Evolutionary conservation across 2,329 filamentous ascomycete species (phyloP), one percentile per base, ranked within the genome.

Genomic region (Fonsecaea nubica): DNA sequence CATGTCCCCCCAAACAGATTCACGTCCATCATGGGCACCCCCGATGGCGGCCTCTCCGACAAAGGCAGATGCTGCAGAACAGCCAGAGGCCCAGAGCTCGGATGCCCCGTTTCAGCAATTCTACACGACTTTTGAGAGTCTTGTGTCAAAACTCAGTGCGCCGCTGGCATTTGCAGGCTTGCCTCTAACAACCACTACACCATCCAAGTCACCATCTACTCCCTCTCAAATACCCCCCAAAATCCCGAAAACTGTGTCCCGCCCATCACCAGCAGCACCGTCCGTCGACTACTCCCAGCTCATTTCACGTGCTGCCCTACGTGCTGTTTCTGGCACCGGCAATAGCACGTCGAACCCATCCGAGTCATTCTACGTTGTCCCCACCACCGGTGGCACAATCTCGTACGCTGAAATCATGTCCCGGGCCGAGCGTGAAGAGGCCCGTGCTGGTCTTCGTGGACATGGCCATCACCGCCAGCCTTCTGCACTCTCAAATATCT

Each of bases 91-190:
- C 36, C 71, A 65, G 81, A 79, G 72, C 6, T 74, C 79, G 1
- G 92, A 96, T 36, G 93, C 94, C 64, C 90, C 92, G 5, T 99
- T 97, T 76, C 87, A 92, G 6, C 88, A 89, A 62, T 99, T 98
- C 80, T 99, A 98, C 79, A 93, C 86, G 65, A 93, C 92, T 0
- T 97, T 97, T 74, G 93, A 93, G 63, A 92, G 87, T 62, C 86
- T 97, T 56, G 92, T 98, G 75, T 95, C 92, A 68, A 91, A 90
- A 72, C 87, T 98, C 12, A 96, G 94, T 0, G 93, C 93, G 0
- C 93, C 93, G 1, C 83, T 99, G 35, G 94, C 93, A 3, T 99
- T 97, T 80, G 92, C 95, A 4, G 94, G 94, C 0, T 85, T 99
- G 8, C 95, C 95, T 0, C 83, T 99, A 4, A 86, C 87, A 33